Evolutionary conservation across 2,329 filamentous ascomycete genomes (phyloP), one percentile per base, ranked within the genome.

Genomic region (Colletotrichum truncatum): DNA sequence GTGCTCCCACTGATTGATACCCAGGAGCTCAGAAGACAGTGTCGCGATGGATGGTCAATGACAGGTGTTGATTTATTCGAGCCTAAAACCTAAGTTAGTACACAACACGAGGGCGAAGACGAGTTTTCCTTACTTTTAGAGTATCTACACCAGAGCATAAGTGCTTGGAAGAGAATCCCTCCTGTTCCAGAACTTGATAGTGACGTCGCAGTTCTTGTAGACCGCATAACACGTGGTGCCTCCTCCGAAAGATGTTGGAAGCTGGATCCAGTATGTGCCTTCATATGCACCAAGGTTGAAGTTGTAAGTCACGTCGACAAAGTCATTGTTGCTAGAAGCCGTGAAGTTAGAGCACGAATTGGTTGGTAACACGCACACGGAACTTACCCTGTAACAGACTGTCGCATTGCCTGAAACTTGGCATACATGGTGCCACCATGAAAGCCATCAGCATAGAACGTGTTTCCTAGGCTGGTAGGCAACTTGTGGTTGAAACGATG

Each of bases 151-250:
- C 11, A 57, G 28, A 1, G 39, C 25, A 21, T 57, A 57, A 16
- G 9, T 16, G 8, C 8, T 25, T 14, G 53, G 39, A 2, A 57
- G 12, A 5, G 39, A 21, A 10, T 46, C 1, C 10, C n/a, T 21
- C 5, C 34, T 57, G 12, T 57, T 39, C 39, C 39, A 57, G 38
- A 46, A 46, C n/a, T 14, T 34, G 28, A 57, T 57, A 4, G 39
- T 46, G 53, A 57, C 39, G 36, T 57, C 39, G 25, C 53, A 46
- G 53, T 57, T 57, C 28, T 46, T 46, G 28, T 46, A 46, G 10
- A 57, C 53, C 4, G 26, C 53, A 23, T n/a, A 57, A 14, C 53
- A 57, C 18, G 23, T 10, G n/a, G 23, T 26, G 28, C 26, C 53
- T 12, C 18, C 39, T 5, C 39, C 53, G 18, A 57, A 57, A 2